phyloP scores from a whole-genome alignment of 2,329 filamentous ascomycete genomes.

The Cadophora gregata region DNA sequence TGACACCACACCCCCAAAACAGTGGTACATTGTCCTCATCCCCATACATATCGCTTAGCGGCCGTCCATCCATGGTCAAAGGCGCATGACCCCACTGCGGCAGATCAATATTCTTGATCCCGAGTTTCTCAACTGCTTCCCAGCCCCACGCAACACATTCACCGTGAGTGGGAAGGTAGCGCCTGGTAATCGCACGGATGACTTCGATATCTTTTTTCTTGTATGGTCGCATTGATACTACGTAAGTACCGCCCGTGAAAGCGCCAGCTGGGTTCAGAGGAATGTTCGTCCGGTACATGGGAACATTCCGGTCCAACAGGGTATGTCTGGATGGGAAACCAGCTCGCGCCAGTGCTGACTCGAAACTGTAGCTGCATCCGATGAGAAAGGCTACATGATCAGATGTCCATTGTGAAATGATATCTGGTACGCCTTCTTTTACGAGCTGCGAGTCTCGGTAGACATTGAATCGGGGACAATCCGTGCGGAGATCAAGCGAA shows the following conservation, averaged over 20 bases:
- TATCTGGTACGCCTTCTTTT: conserved; percentile 48
- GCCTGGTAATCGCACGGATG: conserved; percentile 61
- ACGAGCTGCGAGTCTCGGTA: conserved; percentile 56
- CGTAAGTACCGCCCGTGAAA: conserved; percentile 59
- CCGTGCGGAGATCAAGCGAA: conserved; percentile 61
- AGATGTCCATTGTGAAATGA: conserved; percentile 58
- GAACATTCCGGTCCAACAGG: conserved; percentile 55
- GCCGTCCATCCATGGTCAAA: conserved; percentile 47
- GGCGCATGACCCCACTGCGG: conserved; percentile 64
- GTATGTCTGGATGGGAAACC: conserved; percentile 60
- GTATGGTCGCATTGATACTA: conserved; percentile 70
- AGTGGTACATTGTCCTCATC: conserved; percentile 52
- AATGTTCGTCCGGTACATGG: conserved; percentile 66
- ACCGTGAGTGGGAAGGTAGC: conserved; percentile 63
- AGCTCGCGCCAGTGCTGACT: conserved; percentile 57
- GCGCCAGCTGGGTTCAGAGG: conserved; percentile 63
- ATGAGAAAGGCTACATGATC: conserved; percentile 68
- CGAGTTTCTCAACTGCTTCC: conserved; percentile 57
- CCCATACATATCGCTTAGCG: conserved; percentile 43
- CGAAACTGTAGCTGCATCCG: conserved; percentile 69
- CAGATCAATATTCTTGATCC: conserved; percentile 57
- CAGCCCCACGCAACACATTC: conserved; percentile 71
- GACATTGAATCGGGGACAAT: conserved; percentile 63
- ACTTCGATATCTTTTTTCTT: conserved; percentile 53
- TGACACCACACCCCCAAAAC: conserved; percentile 71